phyloP scores from a whole-genome alignment of 257 asterid genomes.

The Jaltomata sinuosa region DNA sequence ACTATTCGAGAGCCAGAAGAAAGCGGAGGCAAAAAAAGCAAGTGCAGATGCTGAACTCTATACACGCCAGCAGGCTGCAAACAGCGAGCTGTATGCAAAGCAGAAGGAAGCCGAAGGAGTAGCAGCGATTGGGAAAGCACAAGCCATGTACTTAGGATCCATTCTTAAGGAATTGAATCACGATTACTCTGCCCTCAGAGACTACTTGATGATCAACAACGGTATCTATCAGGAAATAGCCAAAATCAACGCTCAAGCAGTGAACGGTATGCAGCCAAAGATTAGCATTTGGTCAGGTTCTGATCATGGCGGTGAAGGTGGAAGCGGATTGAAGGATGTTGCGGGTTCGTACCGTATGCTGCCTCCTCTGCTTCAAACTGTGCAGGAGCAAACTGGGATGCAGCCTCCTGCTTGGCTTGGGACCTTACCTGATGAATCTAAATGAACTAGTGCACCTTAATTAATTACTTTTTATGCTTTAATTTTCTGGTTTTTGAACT shows the following conservation, averaged over 20 bases:
- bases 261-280: not conserved
- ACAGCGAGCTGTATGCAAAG: no score
- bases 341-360: no score
- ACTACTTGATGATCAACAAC: no score
- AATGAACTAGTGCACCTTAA: not conserved
- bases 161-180: not conserved
- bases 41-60: not conserved
- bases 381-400: no score
- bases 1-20: not conserved
- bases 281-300: not conserved
- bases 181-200: not conserved
- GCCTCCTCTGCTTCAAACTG: no score
- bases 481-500: not conserved
- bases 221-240: no score
- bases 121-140: no score
- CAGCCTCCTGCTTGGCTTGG: no score
- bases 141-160: not conserved
- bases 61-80: not conserved
- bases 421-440: no score
- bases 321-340: no score
- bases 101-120: conserved; percentile 3
- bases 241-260: conserved; percentile 1
- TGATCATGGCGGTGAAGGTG: no score
- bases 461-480: not conserved
- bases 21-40: conserved; percentile 5